A percentile compares a stretch with the other conserved stretches of the same genome.
phyloP scores from a whole-genome alignment of 2,329 filamentous ascomycete genomes.

The Hypoxylon sp. region DNA sequence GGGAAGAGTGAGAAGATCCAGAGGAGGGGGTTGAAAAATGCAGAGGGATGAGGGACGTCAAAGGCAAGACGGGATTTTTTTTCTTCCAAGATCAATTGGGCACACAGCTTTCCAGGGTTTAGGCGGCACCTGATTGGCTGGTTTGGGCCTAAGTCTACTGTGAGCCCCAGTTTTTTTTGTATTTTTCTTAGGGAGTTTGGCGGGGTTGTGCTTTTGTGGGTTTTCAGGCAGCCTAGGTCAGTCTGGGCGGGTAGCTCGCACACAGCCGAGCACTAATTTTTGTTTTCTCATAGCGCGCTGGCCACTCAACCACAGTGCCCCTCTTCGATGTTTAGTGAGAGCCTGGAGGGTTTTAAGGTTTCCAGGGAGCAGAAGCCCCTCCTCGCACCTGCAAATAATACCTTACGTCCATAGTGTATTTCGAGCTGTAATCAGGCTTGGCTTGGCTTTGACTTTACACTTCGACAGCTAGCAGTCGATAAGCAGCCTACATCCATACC shows the following conservation, averaged over 20 bases:
- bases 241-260: constrained; percentile 19
- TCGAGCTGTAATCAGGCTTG: not conserved
- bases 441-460: not conserved
- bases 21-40: constrained; percentile 38
- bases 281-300: constrained; percentile 2
- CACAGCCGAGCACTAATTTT: constrained; percentile 31
- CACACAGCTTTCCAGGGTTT: constrained; percentile 26
- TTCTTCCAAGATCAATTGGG: constrained; percentile 43
- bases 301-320: not conserved
- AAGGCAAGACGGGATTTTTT: constrained; percentile 40
- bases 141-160: constrained; percentile 18
- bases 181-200: constrained; percentile 19
- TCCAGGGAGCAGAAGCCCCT: constrained; percentile 14
- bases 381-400: constrained; percentile 17
- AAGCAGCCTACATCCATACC: not conserved
- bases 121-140: constrained; percentile 25
- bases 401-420: not conserved
- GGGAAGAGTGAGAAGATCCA: constrained; percentile 33
- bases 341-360: constrained; percentile 17
- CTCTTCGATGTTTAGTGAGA: constrained; percentile 17
- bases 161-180: constrained; percentile 21
- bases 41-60: constrained; percentile 33
- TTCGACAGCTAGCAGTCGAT: not conserved
- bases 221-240: constrained; percentile 23
- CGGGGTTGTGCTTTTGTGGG: constrained; percentile 37